phyloP scores from a whole-genome alignment of 257 asterid species.

The Solanum gracilifrons region DNA sequence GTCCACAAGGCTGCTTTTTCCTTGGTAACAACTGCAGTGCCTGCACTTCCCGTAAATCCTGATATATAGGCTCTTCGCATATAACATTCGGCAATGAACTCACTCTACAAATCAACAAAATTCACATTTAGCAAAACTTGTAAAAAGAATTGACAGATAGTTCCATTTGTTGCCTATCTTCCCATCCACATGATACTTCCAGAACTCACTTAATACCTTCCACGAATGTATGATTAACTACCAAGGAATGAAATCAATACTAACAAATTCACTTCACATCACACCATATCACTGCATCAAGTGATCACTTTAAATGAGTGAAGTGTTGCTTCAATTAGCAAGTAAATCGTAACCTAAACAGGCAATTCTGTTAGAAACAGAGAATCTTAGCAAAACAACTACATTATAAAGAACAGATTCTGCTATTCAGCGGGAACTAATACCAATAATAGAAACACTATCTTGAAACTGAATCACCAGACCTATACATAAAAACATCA shows the following conservation, averaged over 20 bases:
- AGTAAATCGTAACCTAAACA: neutral
- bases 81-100: conserved; percentile 90
- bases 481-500: neutral
- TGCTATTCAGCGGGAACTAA: neutral
- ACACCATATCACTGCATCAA: neutral
- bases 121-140: neutral
- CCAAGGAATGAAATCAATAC: neutral
- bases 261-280: neutral
- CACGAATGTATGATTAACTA: neutral
- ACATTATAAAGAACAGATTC: neutral
- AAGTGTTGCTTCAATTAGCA: neutral
- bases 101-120: conserved; percentile 51
- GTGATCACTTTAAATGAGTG: neutral
- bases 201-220: neutral
- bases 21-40: conserved; percentile 92
- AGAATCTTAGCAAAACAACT: neutral
- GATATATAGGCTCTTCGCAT: conserved; percentile 83
- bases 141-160: neutral
- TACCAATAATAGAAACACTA: neutral
- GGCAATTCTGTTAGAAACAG: neutral
- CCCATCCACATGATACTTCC: neutral
- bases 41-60: conserved; percentile 97
- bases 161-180: neutral
- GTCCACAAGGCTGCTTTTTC: conserved; percentile 98
- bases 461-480: neutral